Evolutionary conservation across 2,329 filamentous ascomycete genomes (phyloP), one percentile per base, ranked within the genome.

Genomic region (Lecanoromycetidae sp.): DNA sequence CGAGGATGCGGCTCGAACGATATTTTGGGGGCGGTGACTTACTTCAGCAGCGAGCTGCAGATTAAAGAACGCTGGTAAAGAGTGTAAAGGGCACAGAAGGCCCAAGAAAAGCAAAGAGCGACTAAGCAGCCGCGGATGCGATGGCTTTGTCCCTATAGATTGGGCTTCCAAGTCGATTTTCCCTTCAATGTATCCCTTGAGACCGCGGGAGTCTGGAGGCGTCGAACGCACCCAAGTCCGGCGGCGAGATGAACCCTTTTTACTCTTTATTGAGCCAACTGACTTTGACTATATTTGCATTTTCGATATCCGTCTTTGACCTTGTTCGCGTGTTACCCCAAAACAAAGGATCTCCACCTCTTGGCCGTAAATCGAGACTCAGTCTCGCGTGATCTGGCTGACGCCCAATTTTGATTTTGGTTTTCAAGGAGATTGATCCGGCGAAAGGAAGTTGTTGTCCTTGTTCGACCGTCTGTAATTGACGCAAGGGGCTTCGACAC

Each of bases 61-160:
- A 43, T 29, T 26, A 35, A 35, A 20, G 43, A 47, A 35, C 22
- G 34, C 32, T 46, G 26, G 26, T 51, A 53, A 55, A 44, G 53
- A 55, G 53, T 48, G 53, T 49, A 38, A 51, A 49, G 53, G 53
- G 50, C 49, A 48, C 42, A 27, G 25, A 51, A 30, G 51, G 44
- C 42, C 53, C 53, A 44, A 26, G 43, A 49, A 42, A 30, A 19
- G 39, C 36, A 48, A 35, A 29, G 39, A 46, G 42, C 43, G 40
- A 42, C 37, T 35, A 19, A 52, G 29, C 23, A 51, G 51, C 34
- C 48, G 48, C 51, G 44, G 15, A 27, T 15, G 35, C 33, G 45
- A 43, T 34, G 32, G 15, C 37, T 45, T n/a, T 44, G 27, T 36
- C 47, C 44, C 35, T 48, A 23, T 22, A n/a, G n/a, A 40, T 23